Conservation (phyloP, 2,329 filamentous ascomycete genomes). For the Ceratocystis ficicola region DNA sequence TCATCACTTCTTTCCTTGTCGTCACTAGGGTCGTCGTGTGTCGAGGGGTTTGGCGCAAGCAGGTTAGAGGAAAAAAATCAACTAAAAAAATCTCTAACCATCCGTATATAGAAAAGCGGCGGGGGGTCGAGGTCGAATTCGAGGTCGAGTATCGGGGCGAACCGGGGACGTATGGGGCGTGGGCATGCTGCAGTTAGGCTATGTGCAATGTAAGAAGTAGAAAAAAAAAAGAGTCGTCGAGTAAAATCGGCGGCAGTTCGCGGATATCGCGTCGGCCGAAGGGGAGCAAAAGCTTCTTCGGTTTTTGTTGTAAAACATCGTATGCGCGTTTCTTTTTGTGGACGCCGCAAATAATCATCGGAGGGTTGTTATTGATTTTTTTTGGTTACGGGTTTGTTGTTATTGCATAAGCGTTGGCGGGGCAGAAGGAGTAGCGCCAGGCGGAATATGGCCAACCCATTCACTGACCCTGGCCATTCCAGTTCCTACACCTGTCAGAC, state of each 20-base stretch:
- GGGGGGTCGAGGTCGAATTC: not conserved
- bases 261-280: not conserved
- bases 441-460: conserved; percentile 39
- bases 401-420: conserved; percentile 12
- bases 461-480: conserved; percentile 39
- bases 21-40: too few relatives aligned
- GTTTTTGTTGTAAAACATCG: not conserved
- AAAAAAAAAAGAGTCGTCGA: conserved; percentile 5
- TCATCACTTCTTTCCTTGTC: too few relatives aligned
- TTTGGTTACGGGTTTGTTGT: conserved; percentile 8
- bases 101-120: too few relatives aligned
- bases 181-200: conserved; percentile 3
- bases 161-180: not conserved
- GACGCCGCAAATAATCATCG: not conserved
- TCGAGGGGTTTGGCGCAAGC: too few relatives aligned
- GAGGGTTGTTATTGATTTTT: conserved; percentile 3
- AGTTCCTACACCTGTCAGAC: conserved; percentile 35
- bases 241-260: not conserved
- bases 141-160: not conserved
- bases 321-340: not conserved
- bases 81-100: too few relatives aligned
- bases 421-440: conserved; percentile 31
- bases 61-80: too few relatives aligned
- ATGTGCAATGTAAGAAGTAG: conserved; percentile 1
- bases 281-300: not conserved